Conservation (phyloP, 805 yeast genomes). For the Ogataea pignaliae region DNA sequence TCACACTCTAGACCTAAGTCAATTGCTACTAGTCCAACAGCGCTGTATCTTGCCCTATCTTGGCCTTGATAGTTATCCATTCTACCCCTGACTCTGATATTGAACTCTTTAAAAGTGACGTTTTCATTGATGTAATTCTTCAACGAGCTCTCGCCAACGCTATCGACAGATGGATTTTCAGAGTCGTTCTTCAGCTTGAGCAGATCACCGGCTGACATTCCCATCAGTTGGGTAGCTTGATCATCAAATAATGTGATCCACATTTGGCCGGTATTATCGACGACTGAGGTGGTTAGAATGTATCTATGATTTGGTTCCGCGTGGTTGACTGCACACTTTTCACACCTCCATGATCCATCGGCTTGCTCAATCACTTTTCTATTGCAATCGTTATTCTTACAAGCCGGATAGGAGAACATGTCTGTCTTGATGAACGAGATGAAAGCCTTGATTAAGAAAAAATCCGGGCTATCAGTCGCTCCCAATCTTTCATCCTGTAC, state of each 20-base stretch:
- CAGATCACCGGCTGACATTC: constrained; percentile 59
- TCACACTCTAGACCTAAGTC: constrained; percentile 60
- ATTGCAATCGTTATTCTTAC: constrained; percentile 71
- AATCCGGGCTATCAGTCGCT: constrained; percentile 72
- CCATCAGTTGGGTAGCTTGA: constrained; percentile 64
- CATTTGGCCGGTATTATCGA: constrained; percentile 76
- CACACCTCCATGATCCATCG: constrained; percentile 88
- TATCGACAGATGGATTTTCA: constrained; percentile 37
- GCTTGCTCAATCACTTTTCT: constrained; percentile 75
- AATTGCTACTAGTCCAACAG: constrained; percentile 46
- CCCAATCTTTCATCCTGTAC: constrained; percentile 70
- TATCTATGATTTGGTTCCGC: constrained; percentile 75
- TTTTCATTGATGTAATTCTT: constrained; percentile 24
- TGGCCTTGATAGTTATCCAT: constrained; percentile 81
- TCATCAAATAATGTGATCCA: constrained; percentile 89
- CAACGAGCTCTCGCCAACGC: constrained; percentile 39
- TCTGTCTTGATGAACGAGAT: constrained; percentile 69
- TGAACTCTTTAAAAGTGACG: constrained; percentile 61
- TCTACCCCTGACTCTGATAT: constrained; percentile 75
- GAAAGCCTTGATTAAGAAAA: constrained; percentile 69
- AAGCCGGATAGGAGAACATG: constrained; percentile 85
- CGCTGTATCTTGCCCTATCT: constrained; percentile 71
- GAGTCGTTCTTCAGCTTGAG: constrained; percentile 36
- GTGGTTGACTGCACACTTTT: constrained; percentile 73
- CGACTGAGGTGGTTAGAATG: constrained; percentile 67